Evolutionary conservation across 1,139 yeast species (phyloP), one percentile per base, ranked within the genome.

Genomic region (Magnusiomyces suaveolens): DNA sequence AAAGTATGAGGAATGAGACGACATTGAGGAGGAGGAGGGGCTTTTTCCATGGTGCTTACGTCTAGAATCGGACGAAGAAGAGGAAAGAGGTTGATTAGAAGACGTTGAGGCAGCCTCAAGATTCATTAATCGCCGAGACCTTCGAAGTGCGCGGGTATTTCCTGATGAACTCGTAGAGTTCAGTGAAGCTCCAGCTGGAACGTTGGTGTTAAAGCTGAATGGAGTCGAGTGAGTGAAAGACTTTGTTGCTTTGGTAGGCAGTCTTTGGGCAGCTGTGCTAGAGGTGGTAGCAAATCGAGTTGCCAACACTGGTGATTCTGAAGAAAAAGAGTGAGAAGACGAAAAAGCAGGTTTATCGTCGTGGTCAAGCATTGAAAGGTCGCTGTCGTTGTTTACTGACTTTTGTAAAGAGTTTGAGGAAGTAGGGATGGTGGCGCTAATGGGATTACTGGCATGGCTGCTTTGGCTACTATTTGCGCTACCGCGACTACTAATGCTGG

Each of bases 61-160:
- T 33, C 14, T 21, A 29, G 29, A 38, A 24, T 12, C 44, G 51
- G 21, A 47, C 46, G 51, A 39, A 14, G 50, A 50, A 3, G 56
- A 53, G 3, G 56, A 53, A 2, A 55, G 46, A 2, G 54, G 48
- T n/a, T 14, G 41, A 16, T 44, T 41, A 18, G 46, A 21, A 21
- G 46, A 38, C 29, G 56, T 36, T n/a, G 68, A 64, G 3, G 73
- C 72, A 53, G 67, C 67, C 58, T 71, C 75, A 41, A 72, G 67
- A 56, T 73, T 72, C 41, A 72, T 58, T 44, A 72, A 64, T 2
- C 76, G 74, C 25, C 69, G 66, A 1, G 75, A 72, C 41, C 76
- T 64, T 23, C 72, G 66, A 39, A 72, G 60, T 38, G 72, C 62
- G 44, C 57, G 46, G n/a, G 53, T 49, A 20, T 50, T 23, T 41